These are phyloP conservation scores for Fusarium sp. DNA, from an alignment of 2,329 filamentous ascomycete species.

Conservation along the genomic window DNA sequence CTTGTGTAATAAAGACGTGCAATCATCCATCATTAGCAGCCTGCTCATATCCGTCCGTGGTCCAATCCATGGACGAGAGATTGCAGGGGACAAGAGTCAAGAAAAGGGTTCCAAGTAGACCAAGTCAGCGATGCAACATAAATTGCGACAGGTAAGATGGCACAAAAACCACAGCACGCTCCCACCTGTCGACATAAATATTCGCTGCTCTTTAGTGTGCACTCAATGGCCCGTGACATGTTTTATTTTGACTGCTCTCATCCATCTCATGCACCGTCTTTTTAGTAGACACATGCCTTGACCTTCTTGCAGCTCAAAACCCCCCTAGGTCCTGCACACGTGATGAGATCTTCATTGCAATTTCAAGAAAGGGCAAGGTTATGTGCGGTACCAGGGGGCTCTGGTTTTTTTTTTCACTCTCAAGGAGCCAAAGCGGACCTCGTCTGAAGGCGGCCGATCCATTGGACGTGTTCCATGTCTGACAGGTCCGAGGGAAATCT, in stretches of 20 bases:
- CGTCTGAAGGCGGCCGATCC: not conserved
- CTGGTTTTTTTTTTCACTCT: not conserved
- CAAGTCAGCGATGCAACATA: constrained; percentile 1
- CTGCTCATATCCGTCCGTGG: not conserved
- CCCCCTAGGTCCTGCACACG: constrained; percentile 40
- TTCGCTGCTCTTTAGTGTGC: not conserved
- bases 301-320: constrained; percentile 14
- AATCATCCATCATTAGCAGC: not conserved
- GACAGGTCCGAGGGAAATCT: constrained; percentile 19
- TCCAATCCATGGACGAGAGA: not conserved
- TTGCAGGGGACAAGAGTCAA: not conserved
- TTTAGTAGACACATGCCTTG: constrained; percentile 7
- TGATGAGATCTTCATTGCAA: constrained; percentile 46
- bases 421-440: not conserved
- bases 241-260: constrained; percentile 2
- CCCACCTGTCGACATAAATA: not conserved
- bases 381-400: constrained; percentile 16
- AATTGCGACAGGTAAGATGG: not conserved
- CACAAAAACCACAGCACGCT: not conserved
- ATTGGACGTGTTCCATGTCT: constrained; percentile 11
- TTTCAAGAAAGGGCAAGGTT: constrained; percentile 34
- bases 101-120: not conserved
- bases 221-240: not conserved
- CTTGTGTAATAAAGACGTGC: not conserved
- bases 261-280: constrained; percentile 8